Conservation (phyloP, 2,329 filamentous ascomycete genomes). For the Daldinia eschscholtzii region DNA sequence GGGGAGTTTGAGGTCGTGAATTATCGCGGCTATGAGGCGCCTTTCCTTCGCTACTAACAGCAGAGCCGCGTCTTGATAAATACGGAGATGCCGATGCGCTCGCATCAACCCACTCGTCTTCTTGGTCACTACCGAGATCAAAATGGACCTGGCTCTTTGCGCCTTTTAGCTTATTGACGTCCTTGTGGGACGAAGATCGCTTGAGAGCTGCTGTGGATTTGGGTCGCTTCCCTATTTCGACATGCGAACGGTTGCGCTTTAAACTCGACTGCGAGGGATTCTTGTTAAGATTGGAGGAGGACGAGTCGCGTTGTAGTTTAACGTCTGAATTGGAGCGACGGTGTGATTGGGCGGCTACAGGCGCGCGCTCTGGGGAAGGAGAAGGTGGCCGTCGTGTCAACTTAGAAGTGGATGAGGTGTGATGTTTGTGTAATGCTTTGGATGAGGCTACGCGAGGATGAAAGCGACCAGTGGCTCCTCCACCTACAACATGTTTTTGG, state of each 20-base stretch:
- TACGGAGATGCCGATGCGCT: slow-evolving; percentile 73
- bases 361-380: slow-evolving; percentile 57
- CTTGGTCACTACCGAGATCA: slow-evolving; percentile 67
- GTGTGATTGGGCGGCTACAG: slow-evolving; percentile 54
- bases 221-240: slow-evolving; percentile 65
- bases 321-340: slow-evolving; percentile 65
- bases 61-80: slow-evolving; percentile 63
- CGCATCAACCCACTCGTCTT: slow-evolving; percentile 76
- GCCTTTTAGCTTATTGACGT: slow-evolving; percentile 60
- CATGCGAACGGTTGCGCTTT: slow-evolving; percentile 72
- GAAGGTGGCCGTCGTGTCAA: slow-evolving; percentile 60
- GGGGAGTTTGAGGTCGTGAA: slow-evolving; percentile 55
- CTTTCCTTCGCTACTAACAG: slow-evolving; percentile 62
- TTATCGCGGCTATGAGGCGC: slow-evolving; percentile 45
- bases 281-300: slow-evolving; percentile 63
- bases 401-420: slow-evolving; percentile 54
- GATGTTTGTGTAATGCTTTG: slow-evolving; percentile 64
- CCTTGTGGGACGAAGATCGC: slow-evolving; percentile 64
- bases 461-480: slow-evolving; percentile 57
- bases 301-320: slow-evolving; percentile 61
- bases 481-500: slow-evolving; percentile 61
- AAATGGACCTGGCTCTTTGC: slow-evolving; percentile 70
- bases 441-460: slow-evolving; percentile 66
- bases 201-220: slow-evolving; percentile 67
- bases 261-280: slow-evolving; percentile 65